Conservation (phyloP, 1,139 yeast species). For the Tardiomyces digboiensis region DNA sequence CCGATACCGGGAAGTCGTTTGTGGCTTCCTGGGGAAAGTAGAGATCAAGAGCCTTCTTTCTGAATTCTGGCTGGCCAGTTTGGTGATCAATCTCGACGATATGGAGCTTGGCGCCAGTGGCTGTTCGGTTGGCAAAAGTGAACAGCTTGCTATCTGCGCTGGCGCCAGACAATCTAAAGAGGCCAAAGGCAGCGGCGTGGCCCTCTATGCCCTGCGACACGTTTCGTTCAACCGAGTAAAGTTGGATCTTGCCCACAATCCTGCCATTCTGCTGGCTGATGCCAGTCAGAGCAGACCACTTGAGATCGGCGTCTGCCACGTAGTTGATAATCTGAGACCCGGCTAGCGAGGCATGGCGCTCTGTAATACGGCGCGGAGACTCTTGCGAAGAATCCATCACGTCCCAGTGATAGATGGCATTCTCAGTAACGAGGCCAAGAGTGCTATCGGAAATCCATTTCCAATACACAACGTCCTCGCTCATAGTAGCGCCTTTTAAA, state of each 20-base stretch:
- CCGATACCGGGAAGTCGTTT: slow-evolving; percentile 93
- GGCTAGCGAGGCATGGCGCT: slow-evolving; percentile 71
- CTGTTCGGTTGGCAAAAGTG: slow-evolving; percentile 77
- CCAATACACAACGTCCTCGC: slow-evolving; percentile 93
- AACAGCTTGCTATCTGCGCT: slow-evolving; percentile 75
- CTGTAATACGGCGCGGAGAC: slow-evolving; percentile 72
- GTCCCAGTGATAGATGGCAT: slow-evolving; percentile 71
- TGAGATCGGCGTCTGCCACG: slow-evolving; percentile 68
- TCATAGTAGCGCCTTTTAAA: slow-evolving; percentile 77
- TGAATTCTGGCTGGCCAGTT: slow-evolving; percentile 73
- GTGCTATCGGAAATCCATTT: slow-evolving; percentile 73
- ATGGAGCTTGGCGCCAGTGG: slow-evolving; percentile 80
- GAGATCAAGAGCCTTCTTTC: slow-evolving; percentile 84
- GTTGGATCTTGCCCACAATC: slow-evolving; percentile 94
- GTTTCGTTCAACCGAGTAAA: slow-evolving; percentile 78
- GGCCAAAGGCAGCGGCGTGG: slow-evolving; percentile 88
- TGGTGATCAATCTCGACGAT: slow-evolving; percentile 95
- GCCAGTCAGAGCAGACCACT: slow-evolving; percentile 95
- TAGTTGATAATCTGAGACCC: slow-evolving; percentile 89
- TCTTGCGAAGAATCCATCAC: slow-evolving; percentile 73
- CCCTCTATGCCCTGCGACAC: slow-evolving; percentile 98
- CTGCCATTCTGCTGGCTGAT: slow-evolving; percentile 93
- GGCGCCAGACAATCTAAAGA: slow-evolving; percentile 65
- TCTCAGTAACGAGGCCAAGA: slow-evolving; percentile 78
- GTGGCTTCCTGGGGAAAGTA: slow-evolving; percentile 97